Conservation (phyloP, 345 rosid genomes). For the Excoecaria agallocha region DNA sequence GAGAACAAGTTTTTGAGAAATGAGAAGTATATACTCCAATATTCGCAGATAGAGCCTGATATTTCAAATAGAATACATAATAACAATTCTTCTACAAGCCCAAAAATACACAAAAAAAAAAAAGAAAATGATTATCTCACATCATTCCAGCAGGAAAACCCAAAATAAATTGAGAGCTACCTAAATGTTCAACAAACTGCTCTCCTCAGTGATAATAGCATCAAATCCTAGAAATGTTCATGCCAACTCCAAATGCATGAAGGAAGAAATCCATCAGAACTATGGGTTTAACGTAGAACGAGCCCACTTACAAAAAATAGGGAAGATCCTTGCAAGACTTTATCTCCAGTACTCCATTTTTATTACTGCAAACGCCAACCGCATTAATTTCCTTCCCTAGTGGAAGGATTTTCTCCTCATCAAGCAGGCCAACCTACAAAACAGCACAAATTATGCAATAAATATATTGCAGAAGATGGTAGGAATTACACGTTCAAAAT, state of each 20-base stretch:
- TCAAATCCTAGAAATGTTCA: background rate
- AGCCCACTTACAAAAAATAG: slow-evolving; percentile 72
- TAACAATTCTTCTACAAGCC: background rate
- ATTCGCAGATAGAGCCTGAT: background rate
- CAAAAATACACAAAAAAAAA: background rate
- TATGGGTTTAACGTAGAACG: background rate
- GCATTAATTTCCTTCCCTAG: slow-evolving; percentile 64
- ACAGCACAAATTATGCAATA: background rate
- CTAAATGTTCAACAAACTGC: background rate
- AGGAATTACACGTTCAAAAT: background rate
- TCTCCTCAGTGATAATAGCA: background rate
- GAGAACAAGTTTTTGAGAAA: background rate
- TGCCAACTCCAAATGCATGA: background rate
- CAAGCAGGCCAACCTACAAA: slow-evolving; percentile 78
- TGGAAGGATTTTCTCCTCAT: slow-evolving; percentile 92
- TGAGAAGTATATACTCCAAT: background rate
- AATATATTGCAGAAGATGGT: background rate
- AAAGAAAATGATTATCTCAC: background rate
- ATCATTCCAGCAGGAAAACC: background rate
- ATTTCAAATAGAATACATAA: background rate
- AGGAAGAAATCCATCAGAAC: background rate
- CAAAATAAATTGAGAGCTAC: background rate
- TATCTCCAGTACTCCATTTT: slow-evolving; percentile 70
- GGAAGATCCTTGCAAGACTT: slow-evolving; percentile 85
- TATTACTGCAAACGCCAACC: slow-evolving; percentile 58